Conservation (phyloP, 2,329 filamentous ascomycete species). For the Neocatenulostroma microsporum region DNA sequence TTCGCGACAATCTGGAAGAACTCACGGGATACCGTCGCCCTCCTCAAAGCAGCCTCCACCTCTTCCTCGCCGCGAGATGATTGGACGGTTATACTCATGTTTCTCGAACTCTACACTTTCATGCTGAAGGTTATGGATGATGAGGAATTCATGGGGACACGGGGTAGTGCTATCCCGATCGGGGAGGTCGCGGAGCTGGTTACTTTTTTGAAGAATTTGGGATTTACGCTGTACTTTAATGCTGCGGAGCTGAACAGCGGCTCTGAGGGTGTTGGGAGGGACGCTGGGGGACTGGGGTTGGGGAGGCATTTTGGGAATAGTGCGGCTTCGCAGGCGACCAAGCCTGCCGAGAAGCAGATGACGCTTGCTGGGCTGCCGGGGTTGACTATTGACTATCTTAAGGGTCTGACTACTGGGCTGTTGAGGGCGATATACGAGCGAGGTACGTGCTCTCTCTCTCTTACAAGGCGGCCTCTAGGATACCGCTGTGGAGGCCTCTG, state of each 20-base stretch:
- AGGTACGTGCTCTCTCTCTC: too few relatives aligned
- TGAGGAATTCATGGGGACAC: constrained; percentile 64
- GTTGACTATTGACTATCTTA: constrained; percentile 69
- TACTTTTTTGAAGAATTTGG: constrained; percentile 79
- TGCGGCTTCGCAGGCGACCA: neutral
- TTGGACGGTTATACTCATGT: constrained; percentile 83
- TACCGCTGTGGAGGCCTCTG: too few relatives aligned
- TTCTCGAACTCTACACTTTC: constrained; percentile 90
- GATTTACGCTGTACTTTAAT: constrained; percentile 83
- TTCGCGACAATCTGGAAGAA: constrained; percentile 52
- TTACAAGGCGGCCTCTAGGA: too few relatives aligned
- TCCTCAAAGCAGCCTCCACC: constrained; percentile 39
- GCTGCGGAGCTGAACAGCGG: constrained; percentile 51
- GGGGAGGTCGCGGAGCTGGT: constrained; percentile 66
- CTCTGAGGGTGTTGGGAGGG: constrained; percentile 5
- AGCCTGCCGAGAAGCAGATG: constrained; percentile 29
- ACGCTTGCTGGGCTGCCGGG: constrained; percentile 57
- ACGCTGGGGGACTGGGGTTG: constrained; percentile 12
- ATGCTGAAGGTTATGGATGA: constrained; percentile 89
- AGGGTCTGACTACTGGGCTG: constrained; percentile 68
- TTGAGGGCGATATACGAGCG: constrained; percentile 86
- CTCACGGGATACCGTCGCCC: constrained; percentile 49
- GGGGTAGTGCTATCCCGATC: constrained; percentile 61
- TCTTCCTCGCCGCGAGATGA: constrained; percentile 47
- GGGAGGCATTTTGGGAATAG: constrained; percentile 13